These are phyloP conservation scores for Rhododendron williamsianum DNA, from an alignment of 148 eudicot genomes.

Conservation along the genomic window DNA sequence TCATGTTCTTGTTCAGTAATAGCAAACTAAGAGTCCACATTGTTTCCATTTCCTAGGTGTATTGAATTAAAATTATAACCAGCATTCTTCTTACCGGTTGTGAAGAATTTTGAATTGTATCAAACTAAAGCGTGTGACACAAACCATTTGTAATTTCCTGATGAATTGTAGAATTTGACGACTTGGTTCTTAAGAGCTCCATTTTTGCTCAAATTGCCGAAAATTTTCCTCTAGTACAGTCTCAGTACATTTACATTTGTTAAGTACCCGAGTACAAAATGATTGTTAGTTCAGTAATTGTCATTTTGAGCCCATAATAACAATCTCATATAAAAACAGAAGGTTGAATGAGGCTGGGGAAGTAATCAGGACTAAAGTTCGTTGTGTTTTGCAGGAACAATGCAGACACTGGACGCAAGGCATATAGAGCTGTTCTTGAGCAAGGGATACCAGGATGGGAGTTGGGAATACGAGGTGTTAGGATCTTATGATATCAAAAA, in stretches of 20 bases:
- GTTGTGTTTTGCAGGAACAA: slow-evolving; percentile 55
- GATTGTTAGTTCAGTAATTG: background rate
- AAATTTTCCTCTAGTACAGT: background rate
- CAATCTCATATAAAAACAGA: background rate
- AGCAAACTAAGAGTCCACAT: background rate
- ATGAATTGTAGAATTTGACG: background rate
- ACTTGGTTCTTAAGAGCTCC: background rate
- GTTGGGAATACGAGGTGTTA: slow-evolving; percentile 65
- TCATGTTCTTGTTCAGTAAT: background rate
- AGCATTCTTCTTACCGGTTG: background rate
- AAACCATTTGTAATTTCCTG: background rate
- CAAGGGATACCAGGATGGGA: slow-evolving; percentile 56
- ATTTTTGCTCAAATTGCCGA: background rate
- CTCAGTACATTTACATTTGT: background rate
- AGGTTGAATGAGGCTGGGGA: background rate
- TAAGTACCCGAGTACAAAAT: background rate
- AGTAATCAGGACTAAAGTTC: background rate
- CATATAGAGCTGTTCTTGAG: slow-evolving; percentile 79
- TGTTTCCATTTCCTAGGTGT: background rate
- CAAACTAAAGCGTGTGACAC: background rate
- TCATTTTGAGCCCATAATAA: background rate
- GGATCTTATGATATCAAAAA: slow-evolving; percentile 61
- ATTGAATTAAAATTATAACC: background rate
- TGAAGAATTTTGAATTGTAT: background rate
- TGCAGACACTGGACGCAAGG: slow-evolving; percentile 89